A percentile compares a stretch with the other conserved stretches of the same genome.
These are phyloP conservation scores for Trapa incisa DNA, from an alignment of 345 rosid species.

Conservation along the genomic window DNA sequence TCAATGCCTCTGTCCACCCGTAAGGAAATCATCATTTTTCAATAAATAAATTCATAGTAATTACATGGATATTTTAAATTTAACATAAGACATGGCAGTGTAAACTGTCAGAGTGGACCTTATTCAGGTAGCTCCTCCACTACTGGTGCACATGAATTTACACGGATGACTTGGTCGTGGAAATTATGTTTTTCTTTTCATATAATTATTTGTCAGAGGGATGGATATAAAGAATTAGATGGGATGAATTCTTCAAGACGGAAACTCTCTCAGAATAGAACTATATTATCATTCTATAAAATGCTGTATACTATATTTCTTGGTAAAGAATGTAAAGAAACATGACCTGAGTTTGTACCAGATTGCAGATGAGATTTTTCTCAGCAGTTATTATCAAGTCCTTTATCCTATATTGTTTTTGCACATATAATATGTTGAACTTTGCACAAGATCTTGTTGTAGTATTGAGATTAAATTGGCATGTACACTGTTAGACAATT, in stretches of 20 bases:
- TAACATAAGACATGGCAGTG: not conserved
- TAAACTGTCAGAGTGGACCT: not conserved
- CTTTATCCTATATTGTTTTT: not conserved
- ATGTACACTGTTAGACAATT: no score
- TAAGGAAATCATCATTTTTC: not conserved
- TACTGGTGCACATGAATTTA: no score
- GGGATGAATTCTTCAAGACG: no score
- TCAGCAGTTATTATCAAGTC: not conserved
- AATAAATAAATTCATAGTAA: not conserved
- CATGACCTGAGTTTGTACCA: not conserved
- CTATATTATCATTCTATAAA: not conserved
- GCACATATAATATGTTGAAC: not conserved
- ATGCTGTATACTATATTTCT: not conserved
- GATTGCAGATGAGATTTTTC: not conserved
- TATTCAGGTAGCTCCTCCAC: not conserved
- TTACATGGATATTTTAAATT: not conserved
- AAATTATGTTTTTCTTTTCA: no score
- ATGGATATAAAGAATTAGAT: no score
- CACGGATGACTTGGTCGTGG: no score
- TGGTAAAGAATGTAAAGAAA: not conserved
- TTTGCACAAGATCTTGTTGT: not conserved
- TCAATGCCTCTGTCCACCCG: not conserved
- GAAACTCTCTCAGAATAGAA: no score
- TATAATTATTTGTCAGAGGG: no score
- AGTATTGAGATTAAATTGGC: not conserved